phyloP scores from a whole-genome alignment of 768 basidiomycete genomes.

The Phylloporus sp. region DNA sequence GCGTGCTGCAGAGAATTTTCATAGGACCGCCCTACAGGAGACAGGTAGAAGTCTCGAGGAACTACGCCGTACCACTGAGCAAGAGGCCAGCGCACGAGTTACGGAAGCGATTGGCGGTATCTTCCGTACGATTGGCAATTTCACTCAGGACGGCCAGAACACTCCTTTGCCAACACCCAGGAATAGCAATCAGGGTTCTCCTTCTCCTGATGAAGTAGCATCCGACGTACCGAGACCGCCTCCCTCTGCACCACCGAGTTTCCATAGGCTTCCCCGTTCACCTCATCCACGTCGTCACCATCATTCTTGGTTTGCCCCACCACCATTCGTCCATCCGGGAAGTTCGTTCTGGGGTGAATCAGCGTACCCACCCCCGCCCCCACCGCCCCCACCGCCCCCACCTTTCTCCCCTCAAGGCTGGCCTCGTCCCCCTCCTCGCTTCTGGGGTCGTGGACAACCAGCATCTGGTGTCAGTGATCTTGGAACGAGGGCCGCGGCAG shows the following conservation, averaged over 20 bases:
- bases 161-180: slow-evolving; percentile 1
- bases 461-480: not conserved
- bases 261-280: slow-evolving; percentile 13
- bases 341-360: slow-evolving; percentile 17
- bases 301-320: slow-evolving; percentile 24
- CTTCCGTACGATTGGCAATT: slow-evolving; percentile 48
- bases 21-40: slow-evolving; percentile 41
- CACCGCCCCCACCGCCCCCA: slow-evolving; percentile 3
- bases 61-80: slow-evolving; percentile 49
- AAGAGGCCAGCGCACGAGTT: slow-evolving; percentile 61
- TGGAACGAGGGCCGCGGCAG: slow-evolving; percentile 9
- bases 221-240: slow-evolving; percentile 5
- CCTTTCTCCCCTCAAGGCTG: slow-evolving; percentile 13
- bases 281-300: slow-evolving; percentile 20
- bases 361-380: slow-evolving; percentile 20
- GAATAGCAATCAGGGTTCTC: not conserved
- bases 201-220: not conserved
- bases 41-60: slow-evolving; percentile 40
- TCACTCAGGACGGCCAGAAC: slow-evolving; percentile 20
- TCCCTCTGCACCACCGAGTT: slow-evolving; percentile 10
- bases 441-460: slow-evolving; percentile 15
- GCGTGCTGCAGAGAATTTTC: slow-evolving; percentile 52
- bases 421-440: slow-evolving; percentile 23
- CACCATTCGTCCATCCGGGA: slow-evolving; percentile 4
- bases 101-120: slow-evolving; percentile 60